These are phyloP conservation scores for Stachybotrys echinatus DNA, from an alignment of 2,329 filamentous ascomycete species.

Conservation along the genomic window DNA sequence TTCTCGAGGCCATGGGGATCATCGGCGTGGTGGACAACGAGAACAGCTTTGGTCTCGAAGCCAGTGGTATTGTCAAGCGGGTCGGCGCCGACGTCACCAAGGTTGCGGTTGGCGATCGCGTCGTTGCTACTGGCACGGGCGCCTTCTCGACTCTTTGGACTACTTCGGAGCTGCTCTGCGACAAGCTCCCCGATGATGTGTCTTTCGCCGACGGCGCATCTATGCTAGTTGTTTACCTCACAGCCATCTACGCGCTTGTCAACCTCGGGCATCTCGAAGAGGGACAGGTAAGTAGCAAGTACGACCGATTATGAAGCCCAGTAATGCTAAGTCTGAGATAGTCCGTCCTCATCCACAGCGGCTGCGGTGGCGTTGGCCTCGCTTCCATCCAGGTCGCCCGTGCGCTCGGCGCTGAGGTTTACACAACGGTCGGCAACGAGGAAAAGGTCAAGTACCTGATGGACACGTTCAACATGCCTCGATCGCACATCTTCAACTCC, in stretches of 20 bases:
- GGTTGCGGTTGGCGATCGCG: constrained; percentile 26
- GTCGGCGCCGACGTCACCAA: constrained; percentile 18
- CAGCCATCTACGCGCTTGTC: constrained; percentile 24
- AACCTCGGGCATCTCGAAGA: constrained; percentile 20
- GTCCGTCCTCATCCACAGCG: constrained; percentile 28
- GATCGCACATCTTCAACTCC: constrained; percentile 21
- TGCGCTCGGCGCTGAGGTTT: constrained; percentile 27
- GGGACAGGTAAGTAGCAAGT: constrained; percentile 11
- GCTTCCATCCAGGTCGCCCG: constrained; percentile 23
- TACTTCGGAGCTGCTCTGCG: constrained; percentile 14
- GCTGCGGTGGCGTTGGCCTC: constrained; percentile 26
- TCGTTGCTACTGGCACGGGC: constrained; percentile 16
- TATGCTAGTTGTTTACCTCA: constrained; percentile 27
- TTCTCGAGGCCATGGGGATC: constrained; percentile 28
- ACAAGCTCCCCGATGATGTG: constrained; percentile 28
- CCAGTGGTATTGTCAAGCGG: constrained; percentile 20
- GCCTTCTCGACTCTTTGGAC: constrained; percentile 21
- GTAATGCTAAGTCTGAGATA: constrained; percentile 5
- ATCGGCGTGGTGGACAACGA: constrained; percentile 12
- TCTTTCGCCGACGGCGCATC: constrained; percentile 28
- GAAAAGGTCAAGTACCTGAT: constrained; percentile 25
- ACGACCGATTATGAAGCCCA: neutral
- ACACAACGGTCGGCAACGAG: constrained; percentile 26
- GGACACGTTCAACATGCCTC: constrained; percentile 17
- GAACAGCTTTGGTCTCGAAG: constrained; percentile 21